Evolutionary conservation across 2,329 filamentous ascomycete species (phyloP).

Genomic region (Byssoonygena ceratinophila): DNA sequence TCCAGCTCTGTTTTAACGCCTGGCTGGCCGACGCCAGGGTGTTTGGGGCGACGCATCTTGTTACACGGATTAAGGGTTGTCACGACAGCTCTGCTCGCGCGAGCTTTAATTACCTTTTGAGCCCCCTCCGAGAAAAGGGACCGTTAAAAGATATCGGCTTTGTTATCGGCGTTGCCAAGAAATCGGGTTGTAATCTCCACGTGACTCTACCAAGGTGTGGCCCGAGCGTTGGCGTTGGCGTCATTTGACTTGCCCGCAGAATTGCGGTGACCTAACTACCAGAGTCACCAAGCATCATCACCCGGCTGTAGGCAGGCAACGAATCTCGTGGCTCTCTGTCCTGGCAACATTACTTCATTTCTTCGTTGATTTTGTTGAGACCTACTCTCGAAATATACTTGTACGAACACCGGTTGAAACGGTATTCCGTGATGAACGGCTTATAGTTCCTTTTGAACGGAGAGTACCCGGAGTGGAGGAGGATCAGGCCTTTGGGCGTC

Average conservation of each 20-base stretch:
- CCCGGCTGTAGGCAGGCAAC: background rate
- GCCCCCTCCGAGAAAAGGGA: background rate
- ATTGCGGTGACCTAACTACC: conserved; percentile 1
- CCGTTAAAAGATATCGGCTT: background rate
- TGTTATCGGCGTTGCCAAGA: conserved; percentile 4
- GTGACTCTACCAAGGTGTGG: conserved; percentile 30
- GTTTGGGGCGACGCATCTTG: background rate
- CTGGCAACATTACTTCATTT: background rate
- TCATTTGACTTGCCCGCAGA: conserved; percentile 12
- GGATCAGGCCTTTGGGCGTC: background rate
- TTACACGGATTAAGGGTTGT: background rate
- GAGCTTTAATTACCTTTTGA: background rate
- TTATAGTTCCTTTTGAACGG: conserved; percentile 5
- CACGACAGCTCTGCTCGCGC: background rate
- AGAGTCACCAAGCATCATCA: background rate
- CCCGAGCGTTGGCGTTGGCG: conserved; percentile 25
- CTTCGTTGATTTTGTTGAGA: background rate
- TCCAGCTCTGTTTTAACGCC: conserved; percentile 30
- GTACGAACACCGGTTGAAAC: too few species aligned
- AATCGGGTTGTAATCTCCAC: background rate
- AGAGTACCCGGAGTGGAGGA: conserved; percentile 1
- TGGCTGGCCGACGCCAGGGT: background rate
- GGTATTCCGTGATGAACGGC: background rate
- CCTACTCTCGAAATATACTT: too few species aligned
- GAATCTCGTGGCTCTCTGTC: background rate